These are phyloP conservation scores for Heliocybe sulcata DNA, from an alignment of 1,284 basidiomycete species.

Conservation along the genomic window DNA sequence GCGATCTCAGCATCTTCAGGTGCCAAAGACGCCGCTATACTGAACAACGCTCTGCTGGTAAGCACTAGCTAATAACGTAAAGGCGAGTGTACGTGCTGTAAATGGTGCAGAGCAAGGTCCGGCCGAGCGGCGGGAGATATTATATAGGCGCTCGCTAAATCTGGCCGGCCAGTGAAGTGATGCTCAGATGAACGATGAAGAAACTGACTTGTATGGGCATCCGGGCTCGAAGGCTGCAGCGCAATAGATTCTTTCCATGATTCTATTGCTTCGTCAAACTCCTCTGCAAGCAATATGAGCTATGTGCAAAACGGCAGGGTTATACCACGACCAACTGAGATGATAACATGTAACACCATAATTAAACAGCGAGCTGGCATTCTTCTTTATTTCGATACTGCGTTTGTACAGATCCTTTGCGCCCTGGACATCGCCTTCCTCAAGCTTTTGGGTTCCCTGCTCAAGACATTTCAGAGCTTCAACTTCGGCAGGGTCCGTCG, in stretches of 20 bases:
- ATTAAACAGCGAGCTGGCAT: conserved; percentile 81
- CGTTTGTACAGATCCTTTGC: conserved; percentile 78
- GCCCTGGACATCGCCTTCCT: conserved; percentile 81
- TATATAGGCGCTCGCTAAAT: conserved; percentile 92
- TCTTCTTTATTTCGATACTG: conserved; percentile 77
- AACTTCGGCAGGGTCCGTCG: conserved; percentile 77
- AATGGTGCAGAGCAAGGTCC: conserved; percentile 85
- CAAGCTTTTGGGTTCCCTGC: conserved; percentile 81
- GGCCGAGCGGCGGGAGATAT: conserved; percentile 80
- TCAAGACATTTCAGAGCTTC: conserved; percentile 83
- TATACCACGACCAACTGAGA: conserved; percentile 51
- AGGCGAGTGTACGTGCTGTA: conserved; percentile 49
- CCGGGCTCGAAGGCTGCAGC: conserved; percentile 79
- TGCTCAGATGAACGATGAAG: conserved; percentile 7
- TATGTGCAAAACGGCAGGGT: not conserved
- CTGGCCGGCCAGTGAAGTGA: conserved; percentile 29
- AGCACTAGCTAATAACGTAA: conserved; percentile 13
- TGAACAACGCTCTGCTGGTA: conserved; percentile 23
- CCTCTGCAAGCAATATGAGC: conserved; percentile 44
- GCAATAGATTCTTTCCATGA: conserved; percentile 85
- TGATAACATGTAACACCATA: conserved; percentile 87
- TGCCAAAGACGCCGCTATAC: conserved; percentile 78
- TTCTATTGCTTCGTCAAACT: conserved; percentile 78
- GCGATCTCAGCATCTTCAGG: conserved; percentile 94
- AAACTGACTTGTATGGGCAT: conserved; percentile 84